Base-by-base conservation (phyloP, 2,329 filamentous ascomycete genomes). In the Dothistroma pini region DNA sequence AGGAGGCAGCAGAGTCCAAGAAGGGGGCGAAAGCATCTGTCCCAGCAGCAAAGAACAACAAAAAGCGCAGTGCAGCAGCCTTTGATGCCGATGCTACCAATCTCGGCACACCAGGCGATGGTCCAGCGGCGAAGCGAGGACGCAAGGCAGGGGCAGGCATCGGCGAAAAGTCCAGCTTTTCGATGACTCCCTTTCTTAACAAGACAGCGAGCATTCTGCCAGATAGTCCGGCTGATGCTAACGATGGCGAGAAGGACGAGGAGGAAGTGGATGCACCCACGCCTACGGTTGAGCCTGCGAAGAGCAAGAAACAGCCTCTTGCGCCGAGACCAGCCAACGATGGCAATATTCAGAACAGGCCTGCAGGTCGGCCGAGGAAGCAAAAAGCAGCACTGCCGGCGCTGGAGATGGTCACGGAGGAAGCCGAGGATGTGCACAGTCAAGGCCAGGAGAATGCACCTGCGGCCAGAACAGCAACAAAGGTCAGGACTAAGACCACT, bases 101-200 rank as follows among this genome's bases (percentile, higher is more conserved):
- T 47, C 71, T 82, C 4, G 80, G 80, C 44, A 82, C 80, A 4
- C 80, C 80, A 49, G 80, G 80, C 56, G 76, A 80, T 66, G 70
- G 77, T 71, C 70, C 77, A 72, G 74, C 75, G 29, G 74, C 75
- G 38, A 81, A 81, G 72, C 78, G 80, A 64, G 74, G 75, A 34
- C 76, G 75, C 60, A 78, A 80, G 62, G 74, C 72, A 12, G 83
- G 86, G 21, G 82, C 84, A 1, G 77, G 86, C 58, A 79, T 89
- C 5, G 91, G 90, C 32, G 91, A 96, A 71, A 97, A 96, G 75
- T 97, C 93, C 0, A 87, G 84, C 2, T 97, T 97, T 75, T 96
- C 92, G 4, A 91, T 97, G 65, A 97, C 93, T 0, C 93, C 93
- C 0, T 97, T 96, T 79, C 81, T 97, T 63, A 96, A 93, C 75